Conservation (phyloP, 179 eudicot species). For the Drosera spatulata region DNA sequence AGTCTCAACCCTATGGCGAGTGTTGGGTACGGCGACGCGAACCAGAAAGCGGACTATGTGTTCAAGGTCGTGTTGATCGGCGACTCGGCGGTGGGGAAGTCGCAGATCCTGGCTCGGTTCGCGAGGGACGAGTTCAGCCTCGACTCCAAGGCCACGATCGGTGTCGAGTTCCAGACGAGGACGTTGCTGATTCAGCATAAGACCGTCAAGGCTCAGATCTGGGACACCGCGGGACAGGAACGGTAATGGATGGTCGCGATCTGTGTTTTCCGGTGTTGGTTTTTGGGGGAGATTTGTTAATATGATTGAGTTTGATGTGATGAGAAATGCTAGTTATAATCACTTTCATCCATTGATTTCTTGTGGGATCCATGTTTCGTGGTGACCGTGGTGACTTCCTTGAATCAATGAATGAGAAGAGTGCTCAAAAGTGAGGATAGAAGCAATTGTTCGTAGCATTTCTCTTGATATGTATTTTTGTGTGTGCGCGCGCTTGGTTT, state of each 20-base stretch:
- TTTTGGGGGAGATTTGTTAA: too few relatives aligned
- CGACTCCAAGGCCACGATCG: conserved; percentile 65
- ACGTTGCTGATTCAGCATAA: conserved; percentile 50
- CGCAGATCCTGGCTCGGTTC: conserved; percentile 58
- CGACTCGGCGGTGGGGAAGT: conserved; percentile 73
- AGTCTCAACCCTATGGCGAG: too few relatives aligned
- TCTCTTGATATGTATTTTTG: too few relatives aligned
- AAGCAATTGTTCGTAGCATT: too few relatives aligned
- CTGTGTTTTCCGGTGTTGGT: not conserved
- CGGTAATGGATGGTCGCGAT: conserved; percentile 76
- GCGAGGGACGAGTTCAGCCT: conserved; percentile 59
- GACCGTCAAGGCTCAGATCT: conserved; percentile 68
- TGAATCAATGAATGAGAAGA: too few relatives aligned
- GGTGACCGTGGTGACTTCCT: too few relatives aligned
- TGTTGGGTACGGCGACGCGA: conserved; percentile 29
- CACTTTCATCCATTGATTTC: too few relatives aligned
- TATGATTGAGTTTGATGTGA: too few relatives aligned
- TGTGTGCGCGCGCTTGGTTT: too few relatives aligned
- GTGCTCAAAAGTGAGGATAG: too few relatives aligned
- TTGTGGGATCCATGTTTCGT: too few relatives aligned
- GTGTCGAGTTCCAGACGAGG: conserved; percentile 6
- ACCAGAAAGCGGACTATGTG: conserved; percentile 61
- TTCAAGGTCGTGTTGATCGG: conserved; percentile 70
- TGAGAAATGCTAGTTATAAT: too few relatives aligned
- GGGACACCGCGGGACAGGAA: conserved; percentile 22